A percentile compares a stretch with the other conserved stretches of the same genome.
phyloP scores from a whole-genome alignment of 2,329 filamentous ascomycete genomes.

The Aspergillus spinulosporus region DNA sequence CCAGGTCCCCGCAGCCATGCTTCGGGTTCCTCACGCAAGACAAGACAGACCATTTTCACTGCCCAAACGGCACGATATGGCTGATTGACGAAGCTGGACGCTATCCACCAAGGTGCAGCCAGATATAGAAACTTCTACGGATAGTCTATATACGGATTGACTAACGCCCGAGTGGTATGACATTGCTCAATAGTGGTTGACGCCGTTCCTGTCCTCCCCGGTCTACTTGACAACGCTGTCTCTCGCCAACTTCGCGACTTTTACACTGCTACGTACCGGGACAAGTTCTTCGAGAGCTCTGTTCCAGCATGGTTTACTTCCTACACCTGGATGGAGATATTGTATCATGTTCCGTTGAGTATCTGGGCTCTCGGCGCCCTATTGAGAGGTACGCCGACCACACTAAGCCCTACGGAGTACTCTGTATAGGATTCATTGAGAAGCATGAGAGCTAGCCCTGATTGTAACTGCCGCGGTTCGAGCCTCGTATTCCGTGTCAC shows the following conservation, averaged over 20 bases:
- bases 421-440: neutral
- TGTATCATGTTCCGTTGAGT: constrained; percentile 63
- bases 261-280: constrained; percentile 62
- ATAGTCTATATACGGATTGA: neutral
- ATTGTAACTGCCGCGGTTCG: constrained; percentile 1
- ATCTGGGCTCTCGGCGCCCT: constrained; percentile 60
- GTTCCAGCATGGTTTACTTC: constrained; percentile 59
- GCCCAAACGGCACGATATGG: neutral
- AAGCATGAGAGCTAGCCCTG: neutral
- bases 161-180: constrained; percentile 10
- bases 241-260: constrained; percentile 54
- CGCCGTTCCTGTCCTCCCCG: constrained; percentile 60
- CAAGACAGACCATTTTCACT: neutral
- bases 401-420: neutral
- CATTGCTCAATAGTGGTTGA: constrained; percentile 55
- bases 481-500: neutral
- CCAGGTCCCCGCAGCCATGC: constrained; percentile 3
- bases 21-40: neutral
- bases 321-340: constrained; percentile 59
- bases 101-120: neutral
- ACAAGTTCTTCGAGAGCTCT: constrained; percentile 62
- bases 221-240: constrained; percentile 50
- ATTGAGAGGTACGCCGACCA: constrained; percentile 44
- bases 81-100: neutral
- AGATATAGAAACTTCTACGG: neutral